Percentiles rank a stretch among this genome's conserved stretches.
Evolutionary conservation across 2,329 filamentous ascomycete genomes (phyloP).

Genomic region (Xylariales sp.): DNA sequence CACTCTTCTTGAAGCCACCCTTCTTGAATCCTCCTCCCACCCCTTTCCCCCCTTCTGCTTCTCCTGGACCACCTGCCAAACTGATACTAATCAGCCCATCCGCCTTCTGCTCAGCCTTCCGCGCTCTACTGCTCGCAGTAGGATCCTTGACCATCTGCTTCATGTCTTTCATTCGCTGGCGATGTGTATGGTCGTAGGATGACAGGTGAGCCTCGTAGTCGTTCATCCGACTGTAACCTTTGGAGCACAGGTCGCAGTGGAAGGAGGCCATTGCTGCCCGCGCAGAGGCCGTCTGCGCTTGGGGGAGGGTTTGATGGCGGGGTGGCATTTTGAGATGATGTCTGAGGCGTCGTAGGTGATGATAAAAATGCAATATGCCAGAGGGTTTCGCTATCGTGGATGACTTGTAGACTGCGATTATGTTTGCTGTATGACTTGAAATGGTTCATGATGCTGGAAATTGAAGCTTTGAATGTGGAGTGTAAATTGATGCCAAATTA

Average conservation of each 20-base stretch:
- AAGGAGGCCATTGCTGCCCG: conserved; percentile 76
- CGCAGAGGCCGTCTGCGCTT: conserved; percentile 57
- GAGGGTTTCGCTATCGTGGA: too few species aligned
- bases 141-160: conserved; percentile 76
- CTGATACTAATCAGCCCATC: conserved; percentile 63
- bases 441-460: too few species aligned
- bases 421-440: too few species aligned
- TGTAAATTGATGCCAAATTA: background rate
- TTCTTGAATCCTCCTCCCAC: conserved; percentile 54
- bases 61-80: conserved; percentile 17
- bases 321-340: background rate
- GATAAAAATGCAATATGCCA: too few species aligned
- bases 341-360: too few species aligned
- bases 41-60: conserved; percentile 24
- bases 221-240: conserved; percentile 91
- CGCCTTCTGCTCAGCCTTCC: conserved; percentile 67
- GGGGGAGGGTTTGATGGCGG: conserved; percentile 54
- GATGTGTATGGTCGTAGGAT: conserved; percentile 94
- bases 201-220: conserved; percentile 93
- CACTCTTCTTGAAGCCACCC: conserved; percentile 74
- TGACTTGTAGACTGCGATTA: too few species aligned
- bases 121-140: conserved; percentile 57
- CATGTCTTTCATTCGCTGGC: conserved; percentile 84
- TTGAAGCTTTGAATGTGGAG: too few species aligned
- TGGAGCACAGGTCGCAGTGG: conserved; percentile 83